Base-by-base conservation (phyloP, 2,329 filamentous ascomycete species). In the Chaetomium strumarium region DNA sequence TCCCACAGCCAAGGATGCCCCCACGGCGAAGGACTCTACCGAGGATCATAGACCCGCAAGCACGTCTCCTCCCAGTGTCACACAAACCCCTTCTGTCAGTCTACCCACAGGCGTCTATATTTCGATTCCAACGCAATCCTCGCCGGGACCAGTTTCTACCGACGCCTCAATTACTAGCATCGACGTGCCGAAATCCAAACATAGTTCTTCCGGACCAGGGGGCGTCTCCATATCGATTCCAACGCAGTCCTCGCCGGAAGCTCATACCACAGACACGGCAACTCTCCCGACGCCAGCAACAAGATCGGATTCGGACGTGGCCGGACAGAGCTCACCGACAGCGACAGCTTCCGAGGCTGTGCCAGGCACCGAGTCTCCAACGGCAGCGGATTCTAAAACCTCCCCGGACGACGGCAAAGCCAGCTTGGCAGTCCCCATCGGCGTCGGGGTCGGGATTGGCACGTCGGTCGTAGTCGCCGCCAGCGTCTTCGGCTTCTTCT, bases 401-500 rank as follows among this genome's bases (percentile, higher is more conserved):
- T 40, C 41, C n/a, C 29, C 48, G 20, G 45, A 45, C 36, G 24
- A 46, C n/a, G 38, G 31, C 33, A 20, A 51, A 11, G 5, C 30
- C 29, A 55, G 24, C 41, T 24, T 20, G 3, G 30, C 39, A 13
- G 45, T 56, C n/a, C 53, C 55, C 0, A 55, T 62, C 16, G 55
- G 45, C 14, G 44, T 62, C 2, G 59, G 57, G 0, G 37, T 54
- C 13, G 46, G 48, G 10, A 40, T 60, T 7, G 57, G 55, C 29
- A 16, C 39, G 1, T 31, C 47, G 5, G 49, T 60, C 16, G 4
- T 55, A 24, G 16, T 60, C 12, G 50, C 53, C 2, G 38, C 38
- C 10, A 43, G 48, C 11, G 24, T 51, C n/a, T 13, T 60, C 11
- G 31, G 43, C 24, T 55, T 57, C 52, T 50, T 60, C 20, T 62